These are phyloP conservation scores for Metschnikowia santaceciliae DNA, from an alignment of 805 yeast genomes.

Conservation along the genomic window DNA sequence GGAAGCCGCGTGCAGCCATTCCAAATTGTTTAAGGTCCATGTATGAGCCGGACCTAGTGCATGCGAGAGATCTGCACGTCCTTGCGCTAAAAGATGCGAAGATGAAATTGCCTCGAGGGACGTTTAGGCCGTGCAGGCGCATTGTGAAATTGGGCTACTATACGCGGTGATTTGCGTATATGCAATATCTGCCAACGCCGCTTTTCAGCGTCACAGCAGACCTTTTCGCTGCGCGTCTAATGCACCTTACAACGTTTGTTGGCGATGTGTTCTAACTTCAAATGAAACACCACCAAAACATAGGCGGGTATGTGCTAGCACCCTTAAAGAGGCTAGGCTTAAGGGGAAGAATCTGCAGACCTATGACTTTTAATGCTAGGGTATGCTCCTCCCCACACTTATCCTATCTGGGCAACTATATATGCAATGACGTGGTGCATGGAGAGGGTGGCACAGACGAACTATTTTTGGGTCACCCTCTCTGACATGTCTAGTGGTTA, in stretches of 20 bases:
- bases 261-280: neutral
- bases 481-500: neutral
- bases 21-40: neutral
- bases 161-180: neutral
- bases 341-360: too few relatives aligned
- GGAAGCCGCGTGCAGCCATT: neutral
- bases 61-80: conserved; percentile 3
- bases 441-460: neutral
- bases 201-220: neutral
- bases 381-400: too few relatives aligned
- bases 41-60: neutral
- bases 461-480: neutral
- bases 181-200: neutral
- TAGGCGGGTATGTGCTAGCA: too few relatives aligned
- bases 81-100: conserved; percentile 6
- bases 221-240: conserved; percentile 6
- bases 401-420: neutral
- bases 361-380: too few relatives aligned
- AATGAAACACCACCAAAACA: too few relatives aligned
- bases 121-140: conserved; percentile 7
- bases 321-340: too few relatives aligned
- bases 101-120: conserved; percentile 1
- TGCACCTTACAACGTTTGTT: conserved; percentile 1
- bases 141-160: neutral
- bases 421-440: neutral